Evolutionary conservation across 495 filamentous ascomycete species (phyloP).

Genomic region (Astrocystis sublimbata): DNA sequence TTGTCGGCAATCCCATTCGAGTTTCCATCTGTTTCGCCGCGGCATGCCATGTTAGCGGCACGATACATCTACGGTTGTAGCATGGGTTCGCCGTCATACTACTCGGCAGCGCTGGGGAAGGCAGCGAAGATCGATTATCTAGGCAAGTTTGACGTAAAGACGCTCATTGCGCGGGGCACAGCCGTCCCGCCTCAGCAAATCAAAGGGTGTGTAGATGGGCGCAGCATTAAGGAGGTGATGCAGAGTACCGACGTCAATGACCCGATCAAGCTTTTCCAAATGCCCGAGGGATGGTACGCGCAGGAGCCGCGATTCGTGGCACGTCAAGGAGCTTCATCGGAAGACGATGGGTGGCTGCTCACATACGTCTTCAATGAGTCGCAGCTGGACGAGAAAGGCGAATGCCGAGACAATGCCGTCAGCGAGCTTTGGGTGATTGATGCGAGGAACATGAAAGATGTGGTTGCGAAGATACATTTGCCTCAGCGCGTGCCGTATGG

Average conservation of each 20-base stretch:
- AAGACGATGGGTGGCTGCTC: conserved; percentile 62
- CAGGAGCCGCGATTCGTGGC: conserved; percentile 67
- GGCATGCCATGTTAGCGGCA: conserved; percentile 53
- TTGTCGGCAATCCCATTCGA: conserved; percentile 63
- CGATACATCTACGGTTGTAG: conserved; percentile 61
- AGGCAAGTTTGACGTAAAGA: conserved; percentile 55
- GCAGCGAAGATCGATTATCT: conserved; percentile 63
- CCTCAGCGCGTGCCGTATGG: conserved; percentile 69
- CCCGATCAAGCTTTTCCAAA: conserved; percentile 18
- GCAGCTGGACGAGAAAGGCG: conserved; percentile 51
- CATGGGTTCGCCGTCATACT: conserved; percentile 43
- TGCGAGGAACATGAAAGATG: conserved; percentile 56
- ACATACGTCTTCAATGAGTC: conserved; percentile 59
- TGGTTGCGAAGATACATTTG: conserved; percentile 55
- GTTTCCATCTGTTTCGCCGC: conserved; percentile 56
- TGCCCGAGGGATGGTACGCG: conserved; percentile 57
- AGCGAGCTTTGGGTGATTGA: conserved; percentile 69
- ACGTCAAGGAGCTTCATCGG: conserved; percentile 37
- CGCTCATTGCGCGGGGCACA: conserved; percentile 49
- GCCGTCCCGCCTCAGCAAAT: conserved; percentile 46
- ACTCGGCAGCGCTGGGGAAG: conserved; percentile 53
- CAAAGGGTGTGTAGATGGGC: conserved; percentile 56
- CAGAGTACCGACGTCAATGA: conserved; percentile 37
- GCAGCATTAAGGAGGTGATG: conserved; percentile 49
- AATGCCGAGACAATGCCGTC: conserved; percentile 40